phyloP scores from a whole-genome alignment of 2,329 filamentous ascomycete genomes.

The Alternaria atra region DNA sequence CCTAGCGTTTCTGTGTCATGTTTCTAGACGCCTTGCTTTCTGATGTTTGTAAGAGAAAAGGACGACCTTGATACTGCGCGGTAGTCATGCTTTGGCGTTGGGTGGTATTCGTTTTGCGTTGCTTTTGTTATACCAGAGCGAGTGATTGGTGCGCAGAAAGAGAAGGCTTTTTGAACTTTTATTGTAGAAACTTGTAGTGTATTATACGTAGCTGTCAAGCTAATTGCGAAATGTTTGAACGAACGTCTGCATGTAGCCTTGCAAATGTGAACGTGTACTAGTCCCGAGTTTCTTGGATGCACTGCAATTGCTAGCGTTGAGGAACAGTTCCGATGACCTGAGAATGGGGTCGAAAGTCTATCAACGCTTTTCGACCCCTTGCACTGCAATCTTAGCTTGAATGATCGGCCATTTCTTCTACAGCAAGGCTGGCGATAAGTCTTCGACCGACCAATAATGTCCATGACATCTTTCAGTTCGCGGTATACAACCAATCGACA shows the following conservation, averaged over 20 bases:
- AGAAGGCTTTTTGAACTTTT: not conserved
- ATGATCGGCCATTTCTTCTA: no score
- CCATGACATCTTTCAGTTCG: no score
- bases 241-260: not conserved
- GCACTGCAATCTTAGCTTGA: no score
- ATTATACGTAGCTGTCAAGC: conserved; percentile 1
- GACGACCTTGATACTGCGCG: not conserved
- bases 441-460: no score
- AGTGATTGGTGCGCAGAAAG: conserved; percentile 1
- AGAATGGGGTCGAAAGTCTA: no score
- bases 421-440: no score
- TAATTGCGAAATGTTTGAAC: not conserved
- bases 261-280: not conserved
- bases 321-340: no score
- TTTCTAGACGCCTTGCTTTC: not conserved
- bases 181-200: conserved; percentile 3
- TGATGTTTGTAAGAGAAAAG: not conserved
- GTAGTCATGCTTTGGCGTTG: conserved; percentile 2
- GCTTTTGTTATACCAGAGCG: not conserved
- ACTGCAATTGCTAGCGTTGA: no score
- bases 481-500: no score
- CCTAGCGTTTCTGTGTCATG: not conserved
- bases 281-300: no score
- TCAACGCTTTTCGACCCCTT: no score
- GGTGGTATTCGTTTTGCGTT: not conserved